Percentiles rank a stretch among this genome's conserved stretches.
These are phyloP conservation scores for Amauroascus verrucosus DNA, from an alignment of 2,329 filamentous ascomycete species.

Conservation along the genomic window DNA sequence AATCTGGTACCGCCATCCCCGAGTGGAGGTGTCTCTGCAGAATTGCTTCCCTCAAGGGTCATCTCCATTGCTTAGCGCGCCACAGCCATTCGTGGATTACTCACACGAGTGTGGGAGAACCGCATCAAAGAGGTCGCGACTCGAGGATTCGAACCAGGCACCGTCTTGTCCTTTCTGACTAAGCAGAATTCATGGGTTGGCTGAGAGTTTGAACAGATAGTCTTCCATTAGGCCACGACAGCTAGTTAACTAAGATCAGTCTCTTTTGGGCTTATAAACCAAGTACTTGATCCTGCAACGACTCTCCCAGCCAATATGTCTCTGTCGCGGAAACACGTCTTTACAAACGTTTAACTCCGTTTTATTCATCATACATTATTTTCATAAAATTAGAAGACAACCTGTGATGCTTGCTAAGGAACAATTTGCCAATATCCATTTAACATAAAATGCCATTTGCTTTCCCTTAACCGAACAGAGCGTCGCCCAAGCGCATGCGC, in stretches of 20 bases:
- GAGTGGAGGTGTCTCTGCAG: constrained; percentile 47
- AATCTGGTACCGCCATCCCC: constrained; percentile 46
- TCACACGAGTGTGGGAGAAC: constrained; percentile 40
- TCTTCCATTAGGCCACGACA: constrained; percentile 16
- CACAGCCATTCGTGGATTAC: constrained; percentile 45
- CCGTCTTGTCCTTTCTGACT: constrained; percentile 17
- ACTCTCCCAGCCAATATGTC: no score
- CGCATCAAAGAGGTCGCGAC: constrained; percentile 30
- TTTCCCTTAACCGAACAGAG: constrained; percentile 34
- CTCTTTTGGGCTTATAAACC: background rate
- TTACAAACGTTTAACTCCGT: background rate
- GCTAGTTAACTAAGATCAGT: constrained; percentile 1
- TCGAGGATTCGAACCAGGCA: constrained; percentile 48
- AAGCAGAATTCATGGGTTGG: constrained; percentile 2
- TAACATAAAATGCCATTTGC: background rate
- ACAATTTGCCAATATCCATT: background rate
- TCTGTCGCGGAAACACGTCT: no score
- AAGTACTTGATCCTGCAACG: no score
- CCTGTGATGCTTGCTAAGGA: background rate
- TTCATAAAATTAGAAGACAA: background rate
- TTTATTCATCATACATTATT: background rate
- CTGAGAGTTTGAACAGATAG: background rate
- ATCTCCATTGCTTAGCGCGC: constrained; percentile 45
- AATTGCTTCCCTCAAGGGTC: constrained; percentile 50
- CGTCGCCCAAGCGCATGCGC: constrained; percentile 36